These are phyloP conservation scores for Boletus tomentosulus DNA, from an alignment of 768 basidiomycete genomes.

Conservation along the genomic window DNA sequence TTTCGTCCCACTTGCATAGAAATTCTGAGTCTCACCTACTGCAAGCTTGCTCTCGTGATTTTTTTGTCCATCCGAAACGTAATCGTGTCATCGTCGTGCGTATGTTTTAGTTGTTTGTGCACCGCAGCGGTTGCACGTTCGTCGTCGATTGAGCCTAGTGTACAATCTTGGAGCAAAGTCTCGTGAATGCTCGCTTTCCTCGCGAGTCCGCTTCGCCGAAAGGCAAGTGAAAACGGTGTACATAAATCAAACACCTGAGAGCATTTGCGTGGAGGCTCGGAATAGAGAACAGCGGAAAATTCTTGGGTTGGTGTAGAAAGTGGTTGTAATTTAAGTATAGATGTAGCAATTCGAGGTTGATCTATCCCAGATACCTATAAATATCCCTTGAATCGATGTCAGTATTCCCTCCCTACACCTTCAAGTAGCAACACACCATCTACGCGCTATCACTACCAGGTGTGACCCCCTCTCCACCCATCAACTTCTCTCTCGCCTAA, in stretches of 20 bases:
- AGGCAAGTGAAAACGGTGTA: not conserved
- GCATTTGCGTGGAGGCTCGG: not conserved
- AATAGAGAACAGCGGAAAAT: not conserved
- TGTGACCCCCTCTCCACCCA: conserved; percentile 10
- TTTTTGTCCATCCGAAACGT: no score
- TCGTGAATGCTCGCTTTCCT: no score
- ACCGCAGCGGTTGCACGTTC: no score
- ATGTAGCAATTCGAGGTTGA: not conserved
- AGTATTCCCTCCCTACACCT: no score
- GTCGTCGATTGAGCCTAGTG: no score
- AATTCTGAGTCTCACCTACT: no score
- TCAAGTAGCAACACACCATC: not conserved
- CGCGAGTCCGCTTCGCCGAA: not conserved
- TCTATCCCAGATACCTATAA: not conserved
- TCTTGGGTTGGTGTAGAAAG: not conserved
- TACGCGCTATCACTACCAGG: conserved; percentile 16
- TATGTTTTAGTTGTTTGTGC: no score
- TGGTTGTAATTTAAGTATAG: not conserved
- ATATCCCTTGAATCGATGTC: not conserved
- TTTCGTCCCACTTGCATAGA: not conserved
- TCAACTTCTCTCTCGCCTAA: conserved; percentile 31
- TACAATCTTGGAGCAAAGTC: no score
- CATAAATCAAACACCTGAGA: not conserved
- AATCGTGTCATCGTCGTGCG: no score
- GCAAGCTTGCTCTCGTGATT: no score